Base-by-base conservation (phyloP, 495 filamentous ascomycete genomes). In the Clohesyomyces aquaticus region DNA sequence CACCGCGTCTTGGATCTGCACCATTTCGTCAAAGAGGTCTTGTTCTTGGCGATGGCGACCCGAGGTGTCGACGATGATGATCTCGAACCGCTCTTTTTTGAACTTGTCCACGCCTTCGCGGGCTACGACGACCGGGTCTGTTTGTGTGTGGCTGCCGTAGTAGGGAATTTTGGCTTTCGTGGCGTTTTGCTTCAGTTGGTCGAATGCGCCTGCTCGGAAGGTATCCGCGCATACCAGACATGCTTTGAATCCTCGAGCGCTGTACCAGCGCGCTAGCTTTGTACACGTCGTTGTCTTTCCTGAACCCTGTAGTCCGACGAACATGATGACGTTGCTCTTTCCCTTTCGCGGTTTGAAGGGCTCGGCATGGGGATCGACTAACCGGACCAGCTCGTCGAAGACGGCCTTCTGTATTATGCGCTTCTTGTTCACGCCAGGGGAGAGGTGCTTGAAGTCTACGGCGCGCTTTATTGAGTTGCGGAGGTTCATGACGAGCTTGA, bases 131-230 rank as follows among this genome's bases (percentile, higher is more conserved):
- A 91, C 93, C 1, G 94, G 94, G 73, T 99, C 95, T 9, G 92
- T 97, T 74, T 98, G 91, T 0, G 93, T 98, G 51, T 98, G 78
- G 62, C 89, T 93, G 69, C 94, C 94, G 72, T 94, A 98, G 81
- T 99, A 99, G 8, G 94, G 95, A 35, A 99, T 98, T 81, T 96
- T 96, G 11, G 95, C 94, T 76, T 97, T 98, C 48, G 91, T 97
- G 0, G 94, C 94, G 72, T 98, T 99, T 76, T 99, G 94, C 74
- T 98, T 99, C 67, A 99, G 78, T 78, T 99, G 94, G 73, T 99
- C 94, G 70, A 98, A 99, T 43, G 94, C 94, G 76, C 94, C 94
- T 27, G 94, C 94, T 72, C 94, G 90, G 80, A 99, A 99, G 32
- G 94, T 99, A 77, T 99, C 94, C 55, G 94, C 94, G 76, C 94